Evolutionary conservation across 495 filamentous ascomycete genomes (phyloP).

Genomic region (Pyrenula massariospora): DNA sequence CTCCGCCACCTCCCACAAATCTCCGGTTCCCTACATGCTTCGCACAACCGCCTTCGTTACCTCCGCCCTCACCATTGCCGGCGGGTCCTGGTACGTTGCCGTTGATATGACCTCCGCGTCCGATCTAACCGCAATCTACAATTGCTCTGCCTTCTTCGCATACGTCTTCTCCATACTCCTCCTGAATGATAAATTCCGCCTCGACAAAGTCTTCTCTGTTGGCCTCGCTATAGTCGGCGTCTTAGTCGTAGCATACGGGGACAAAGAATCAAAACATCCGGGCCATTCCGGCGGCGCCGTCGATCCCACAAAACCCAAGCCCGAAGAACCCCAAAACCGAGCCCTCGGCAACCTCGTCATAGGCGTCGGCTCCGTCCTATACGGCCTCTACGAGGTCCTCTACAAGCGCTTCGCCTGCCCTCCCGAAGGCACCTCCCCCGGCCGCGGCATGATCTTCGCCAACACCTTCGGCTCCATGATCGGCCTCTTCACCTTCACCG

Average conservation of each 20-base stretch:
- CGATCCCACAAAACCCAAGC: constrained; percentile 18
- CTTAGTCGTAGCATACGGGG: constrained; percentile 85
- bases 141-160: constrained; percentile 96
- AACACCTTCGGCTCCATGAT: constrained; percentile 83
- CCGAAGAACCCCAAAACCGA: constrained; percentile 42
- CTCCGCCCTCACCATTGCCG: constrained; percentile 77
- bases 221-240: constrained; percentile 79
- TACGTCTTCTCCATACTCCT: constrained; percentile 90
- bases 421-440: constrained; percentile 72
- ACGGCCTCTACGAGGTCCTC: constrained; percentile 92
- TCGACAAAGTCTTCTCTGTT: constrained; percentile 75
- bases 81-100: constrained; percentile 90
- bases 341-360: constrained; percentile 83
- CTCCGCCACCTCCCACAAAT: constrained; percentile 30
- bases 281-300: constrained; percentile 30
- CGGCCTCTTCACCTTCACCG: constrained; percentile 67
- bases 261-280: constrained; percentile 40
- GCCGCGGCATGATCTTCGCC: constrained; percentile 80
- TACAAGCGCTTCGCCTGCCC: constrained; percentile 91
- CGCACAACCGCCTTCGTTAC: constrained; percentile 72
- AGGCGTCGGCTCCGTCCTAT: constrained; percentile 82
- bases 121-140: constrained; percentile 96
- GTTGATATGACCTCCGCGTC: constrained; percentile 84
- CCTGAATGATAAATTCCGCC: constrained; percentile 66
- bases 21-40: constrained; percentile 62